Conservation (phyloP, 352 stramenopile species). For the Phytophthora foliorum region DNA sequence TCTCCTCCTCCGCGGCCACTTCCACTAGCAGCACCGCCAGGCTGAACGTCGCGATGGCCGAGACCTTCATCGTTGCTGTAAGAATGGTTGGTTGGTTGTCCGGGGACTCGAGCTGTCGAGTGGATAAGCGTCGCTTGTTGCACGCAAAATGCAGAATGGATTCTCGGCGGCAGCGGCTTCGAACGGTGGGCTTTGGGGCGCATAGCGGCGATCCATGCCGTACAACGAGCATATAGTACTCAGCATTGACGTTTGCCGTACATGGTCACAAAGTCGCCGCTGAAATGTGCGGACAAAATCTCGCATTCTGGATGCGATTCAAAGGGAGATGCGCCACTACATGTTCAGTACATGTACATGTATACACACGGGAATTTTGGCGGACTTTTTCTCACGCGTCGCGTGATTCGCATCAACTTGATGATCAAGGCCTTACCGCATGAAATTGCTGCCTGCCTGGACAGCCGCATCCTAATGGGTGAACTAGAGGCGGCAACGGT, state of each 20-base stretch:
- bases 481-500: not conserved
- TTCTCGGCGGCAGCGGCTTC: not conserved
- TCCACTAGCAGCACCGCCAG: slow-evolving; percentile 10
- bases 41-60: slow-evolving; percentile 24
- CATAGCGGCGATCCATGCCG: slow-evolving; percentile 1
- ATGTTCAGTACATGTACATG: not conserved
- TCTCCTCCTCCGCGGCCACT: slow-evolving; percentile 1
- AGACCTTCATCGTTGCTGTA: slow-evolving; percentile 31
- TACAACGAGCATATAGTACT: not conserved
- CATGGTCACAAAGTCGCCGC: slow-evolving; percentile 15
- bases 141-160: slow-evolving; percentile 31
- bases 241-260: slow-evolving; percentile 13
- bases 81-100: slow-evolving; percentile 1
- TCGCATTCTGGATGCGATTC: not conserved
- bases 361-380: not conserved
- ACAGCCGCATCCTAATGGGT: not conserved
- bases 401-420: not conserved
- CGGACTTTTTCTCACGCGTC: not conserved
- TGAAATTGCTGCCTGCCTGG: too few relatives aligned
- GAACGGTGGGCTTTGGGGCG: not conserved
- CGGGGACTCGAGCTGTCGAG: slow-evolving; percentile 38
- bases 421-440: too few relatives aligned
- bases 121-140: slow-evolving; percentile 16
- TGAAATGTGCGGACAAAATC: not conserved
- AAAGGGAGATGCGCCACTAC: not conserved